Evolutionary conservation across 1,139 yeast species (phyloP).

Genomic region (Pneumocystis sp.): DNA sequence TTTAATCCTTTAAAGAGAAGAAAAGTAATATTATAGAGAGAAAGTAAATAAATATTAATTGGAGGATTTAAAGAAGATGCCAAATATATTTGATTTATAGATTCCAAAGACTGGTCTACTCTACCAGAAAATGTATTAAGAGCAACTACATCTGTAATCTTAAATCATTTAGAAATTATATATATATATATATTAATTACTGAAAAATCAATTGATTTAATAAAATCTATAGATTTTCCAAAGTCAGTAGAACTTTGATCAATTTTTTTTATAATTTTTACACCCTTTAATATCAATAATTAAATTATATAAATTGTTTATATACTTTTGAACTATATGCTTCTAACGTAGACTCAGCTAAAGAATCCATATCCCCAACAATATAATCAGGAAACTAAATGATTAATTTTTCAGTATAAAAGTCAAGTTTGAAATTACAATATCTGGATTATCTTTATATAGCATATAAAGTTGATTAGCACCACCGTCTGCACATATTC

Average conservation of each 20-base stretch:
- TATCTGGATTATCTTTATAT: not conserved
- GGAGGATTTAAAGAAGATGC: not conserved
- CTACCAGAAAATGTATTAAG: not conserved
- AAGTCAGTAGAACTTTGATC: slow-evolving; percentile 1
- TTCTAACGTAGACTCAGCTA: not conserved
- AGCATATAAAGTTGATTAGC: not conserved
- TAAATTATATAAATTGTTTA: not conserved
- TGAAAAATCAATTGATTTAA: not conserved
- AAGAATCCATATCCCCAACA: not conserved
- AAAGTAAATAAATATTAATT: not conserved
- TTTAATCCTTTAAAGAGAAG: not conserved
- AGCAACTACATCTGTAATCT: not conserved
- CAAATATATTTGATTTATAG: not conserved
- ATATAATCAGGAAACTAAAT: slow-evolving; percentile 1
- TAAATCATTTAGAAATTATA: not conserved
- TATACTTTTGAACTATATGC: not conserved
- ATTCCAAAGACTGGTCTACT: not conserved
- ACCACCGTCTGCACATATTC: slow-evolving; percentile 1
- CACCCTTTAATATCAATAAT: not conserved
- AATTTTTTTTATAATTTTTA: not conserved
- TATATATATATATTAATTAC: not conserved
- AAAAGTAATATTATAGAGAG: not conserved
- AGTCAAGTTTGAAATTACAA: not conserved
- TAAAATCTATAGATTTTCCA: not conserved
- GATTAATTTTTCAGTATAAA: not conserved